These are phyloP conservation scores for Cystofilobasidium bisporidii DNA, from an alignment of 768 basidiomycete species.

Conservation along the genomic window DNA sequence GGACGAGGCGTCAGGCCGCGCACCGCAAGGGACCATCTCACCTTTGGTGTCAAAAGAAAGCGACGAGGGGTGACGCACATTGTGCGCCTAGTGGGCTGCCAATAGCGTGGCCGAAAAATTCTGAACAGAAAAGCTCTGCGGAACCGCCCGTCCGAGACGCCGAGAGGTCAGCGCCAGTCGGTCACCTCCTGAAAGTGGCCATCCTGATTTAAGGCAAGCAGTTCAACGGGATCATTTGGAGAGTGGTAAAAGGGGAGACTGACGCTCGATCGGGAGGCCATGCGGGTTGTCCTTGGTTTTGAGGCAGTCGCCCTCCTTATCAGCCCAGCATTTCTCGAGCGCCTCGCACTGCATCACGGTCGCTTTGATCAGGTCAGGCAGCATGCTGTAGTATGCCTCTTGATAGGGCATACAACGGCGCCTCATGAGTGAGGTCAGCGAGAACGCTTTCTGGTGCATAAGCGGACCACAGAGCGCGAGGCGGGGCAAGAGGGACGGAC, in stretches of 20 bases:
- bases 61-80: background rate
- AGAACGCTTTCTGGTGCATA: background rate
- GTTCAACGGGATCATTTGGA: no score
- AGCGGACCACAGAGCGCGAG: no score
- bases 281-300: background rate
- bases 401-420: background rate
- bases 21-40: no score
- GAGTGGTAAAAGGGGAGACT: background rate
- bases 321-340: constrained; percentile 1
- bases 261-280: constrained; percentile 7
- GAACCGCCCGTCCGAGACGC: no score
- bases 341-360: background rate
- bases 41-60: no score
- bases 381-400: background rate
- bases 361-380: background rate
- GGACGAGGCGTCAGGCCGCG: background rate
- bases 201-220: no score
- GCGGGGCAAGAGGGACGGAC: background rate
- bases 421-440: background rate
- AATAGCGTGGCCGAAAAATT: constrained; percentile 1
- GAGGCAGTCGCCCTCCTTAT: constrained; percentile 1
- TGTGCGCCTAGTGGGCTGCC: constrained; percentile 6
- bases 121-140: background rate
- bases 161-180: no score
- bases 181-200: no score